A percentile compares a stretch with the other conserved stretches of the same genome.
Evolutionary conservation across 805 yeast species (phyloP).

Genomic region (Wickerhamomyces hampshirensis): DNA sequence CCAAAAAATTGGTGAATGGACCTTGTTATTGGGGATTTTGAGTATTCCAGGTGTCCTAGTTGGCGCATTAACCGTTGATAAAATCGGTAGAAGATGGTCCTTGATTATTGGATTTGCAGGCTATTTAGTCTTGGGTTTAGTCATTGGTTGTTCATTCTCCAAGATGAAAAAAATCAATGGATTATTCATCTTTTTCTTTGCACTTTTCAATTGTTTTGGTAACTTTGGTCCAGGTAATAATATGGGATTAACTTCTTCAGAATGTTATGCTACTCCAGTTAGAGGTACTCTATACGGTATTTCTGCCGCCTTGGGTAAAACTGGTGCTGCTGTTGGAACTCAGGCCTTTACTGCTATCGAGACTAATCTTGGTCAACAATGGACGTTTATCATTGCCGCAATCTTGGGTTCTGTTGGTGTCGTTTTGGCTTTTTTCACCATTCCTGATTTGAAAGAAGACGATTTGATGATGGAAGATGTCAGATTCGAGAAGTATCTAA

Average conservation of each 20-base stretch:
- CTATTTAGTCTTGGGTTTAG: constrained; percentile 65
- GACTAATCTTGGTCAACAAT: constrained; percentile 54
- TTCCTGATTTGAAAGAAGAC: constrained; percentile 68
- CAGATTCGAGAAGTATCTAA: constrained; percentile 53
- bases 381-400: constrained; percentile 82
- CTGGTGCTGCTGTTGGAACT: constrained; percentile 83
- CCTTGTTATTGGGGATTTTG: constrained; percentile 55
- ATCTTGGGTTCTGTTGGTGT: constrained; percentile 65
- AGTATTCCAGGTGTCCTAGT: constrained; percentile 69
- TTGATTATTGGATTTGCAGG: constrained; percentile 68
- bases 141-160: constrained; percentile 61
- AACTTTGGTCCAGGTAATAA: constrained; percentile 78
- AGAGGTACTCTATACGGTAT: constrained; percentile 74
- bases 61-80: constrained; percentile 63
- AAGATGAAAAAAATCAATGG: constrained; percentile 53
- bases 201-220: constrained; percentile 64
- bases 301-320: constrained; percentile 77
- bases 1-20: constrained; percentile 68
- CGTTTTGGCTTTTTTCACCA: constrained; percentile 48
- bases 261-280: constrained; percentile 69
- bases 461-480: constrained; percentile 64
- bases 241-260: constrained; percentile 64
- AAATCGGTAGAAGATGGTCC: constrained; percentile 66
- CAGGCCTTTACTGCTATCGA: constrained; percentile 67
- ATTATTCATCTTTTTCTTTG: constrained; percentile 67